Evolutionary conservation across 768 basidiomycete species (phyloP), one percentile per base, ranked within the genome.

Genomic region (Cytidiella melzeri): DNA sequence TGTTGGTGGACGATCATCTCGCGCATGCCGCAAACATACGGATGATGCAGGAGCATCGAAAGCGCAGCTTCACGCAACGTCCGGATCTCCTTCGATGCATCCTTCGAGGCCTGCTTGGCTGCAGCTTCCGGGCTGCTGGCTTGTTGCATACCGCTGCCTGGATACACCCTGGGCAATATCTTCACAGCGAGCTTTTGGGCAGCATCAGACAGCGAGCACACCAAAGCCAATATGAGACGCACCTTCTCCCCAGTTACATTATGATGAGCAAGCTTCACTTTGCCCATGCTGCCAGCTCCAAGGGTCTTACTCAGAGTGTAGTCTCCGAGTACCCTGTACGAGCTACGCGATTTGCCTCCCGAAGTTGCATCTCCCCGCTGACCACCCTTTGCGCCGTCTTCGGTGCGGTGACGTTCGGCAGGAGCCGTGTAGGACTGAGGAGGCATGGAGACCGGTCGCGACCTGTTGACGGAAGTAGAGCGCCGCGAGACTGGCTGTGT

Each of bases 21-120:
- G 57, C 92, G 87, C 95, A 98, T 99, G 49, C 96, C 96, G 65
- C 95, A 97, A 64, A 99, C 91, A 67, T 98, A 97, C 2, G 96
- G 96, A 63, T 99, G 96, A 62, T 98, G 92, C 25, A 99, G 82
- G 41, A 99, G 81, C 75, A 97, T 84, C 34, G 90, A 93, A 25
- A 99, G 76, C 1, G 90, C 91, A 0, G 95, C 96, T 71, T 99
- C 96, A 26, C 96, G 86, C 54, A 98, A 79, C 1, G 93, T 98
- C 20, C 96, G 81, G 55, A 92, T 87, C 70, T 99, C 96, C 70
- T 99, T 99, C 13, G 90, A 91, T 39, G 88, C 89, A 59, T 99
- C 96, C 67, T 77, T 94, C 73, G 57, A 75, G 20, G 87, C 87
- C 57, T 91, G 88, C 60, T 91, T 91, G 47, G 85, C 83, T 7